Evolutionary conservation across 192 early-diverging fungal genomes (phyloP).

Genomic region (Coemansia biformis): DNA sequence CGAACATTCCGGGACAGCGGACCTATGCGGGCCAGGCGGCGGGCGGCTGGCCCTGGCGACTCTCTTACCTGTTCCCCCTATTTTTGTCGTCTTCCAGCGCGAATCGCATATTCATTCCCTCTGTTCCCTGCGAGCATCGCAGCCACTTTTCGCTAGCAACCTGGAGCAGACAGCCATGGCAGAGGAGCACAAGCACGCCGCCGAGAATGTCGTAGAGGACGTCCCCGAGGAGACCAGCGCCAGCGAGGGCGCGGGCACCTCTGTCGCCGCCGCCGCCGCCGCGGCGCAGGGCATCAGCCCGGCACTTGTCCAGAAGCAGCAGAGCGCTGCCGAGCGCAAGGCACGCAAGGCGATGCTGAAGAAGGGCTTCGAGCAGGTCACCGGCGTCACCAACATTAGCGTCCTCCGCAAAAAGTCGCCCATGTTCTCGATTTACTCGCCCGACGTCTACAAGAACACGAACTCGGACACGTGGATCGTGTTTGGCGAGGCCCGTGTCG

Average conservation of each 20-base stretch:
- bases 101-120: too few relatives aligned
- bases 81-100: too few relatives aligned
- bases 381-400: slow-evolving; percentile 84
- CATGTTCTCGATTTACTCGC: slow-evolving; percentile 80
- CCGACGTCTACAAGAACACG: slow-evolving; percentile 89
- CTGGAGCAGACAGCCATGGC: slow-evolving; percentile 20
- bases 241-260: slow-evolving; percentile 7
- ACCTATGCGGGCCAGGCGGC: too few relatives aligned
- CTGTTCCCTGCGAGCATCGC: too few relatives aligned
- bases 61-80: too few relatives aligned
- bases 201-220: slow-evolving; percentile 42
- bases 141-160: too few relatives aligned
- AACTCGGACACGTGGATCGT: slow-evolving; percentile 92
- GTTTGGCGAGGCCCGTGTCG: slow-evolving; percentile 89
- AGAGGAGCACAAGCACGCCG: slow-evolving; percentile 34
- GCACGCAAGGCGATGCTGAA: slow-evolving; percentile 93
- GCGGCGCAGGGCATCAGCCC: slow-evolving; percentile 32
- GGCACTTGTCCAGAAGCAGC: slow-evolving; percentile 38
- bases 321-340: slow-evolving; percentile 89
- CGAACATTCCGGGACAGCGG: too few relatives aligned
- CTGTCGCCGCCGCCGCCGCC: slow-evolving; percentile 21
- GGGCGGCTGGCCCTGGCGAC: too few relatives aligned
- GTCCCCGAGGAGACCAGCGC: slow-evolving; percentile 19
- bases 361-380: slow-evolving; percentile 82
- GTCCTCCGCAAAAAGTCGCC: slow-evolving; percentile 76